Conservation (phyloP, 1,284 basidiomycete species). For the Cutaneotrichosporon spelunceum region DNA sequence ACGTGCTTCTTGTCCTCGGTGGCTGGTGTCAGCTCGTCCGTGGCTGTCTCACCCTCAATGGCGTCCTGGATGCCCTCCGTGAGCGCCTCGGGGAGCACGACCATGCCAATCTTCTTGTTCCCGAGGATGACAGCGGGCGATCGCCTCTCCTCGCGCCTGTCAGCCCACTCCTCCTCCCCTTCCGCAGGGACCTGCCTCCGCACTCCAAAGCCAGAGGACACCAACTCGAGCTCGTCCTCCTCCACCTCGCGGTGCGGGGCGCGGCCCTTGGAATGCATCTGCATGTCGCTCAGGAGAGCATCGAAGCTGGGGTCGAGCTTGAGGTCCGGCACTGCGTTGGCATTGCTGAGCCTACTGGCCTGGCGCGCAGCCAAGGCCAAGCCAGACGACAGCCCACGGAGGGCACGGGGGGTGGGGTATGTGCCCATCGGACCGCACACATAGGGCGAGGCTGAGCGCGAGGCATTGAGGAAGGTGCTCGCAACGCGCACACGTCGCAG, state of each 20-base stretch:
- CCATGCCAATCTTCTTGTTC: constrained; percentile 64
- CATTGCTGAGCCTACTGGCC: no score
- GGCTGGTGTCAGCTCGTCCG: constrained; percentile 11
- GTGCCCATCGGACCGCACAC: neutral
- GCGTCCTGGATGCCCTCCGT: constrained; percentile 39
- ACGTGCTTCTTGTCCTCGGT: constrained; percentile 27
- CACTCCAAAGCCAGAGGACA: neutral
- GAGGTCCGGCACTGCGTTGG: neutral
- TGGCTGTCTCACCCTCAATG: constrained; percentile 41
- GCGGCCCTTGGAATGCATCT: neutral
- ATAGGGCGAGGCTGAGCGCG: no score
- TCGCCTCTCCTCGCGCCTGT: constrained; percentile 55
- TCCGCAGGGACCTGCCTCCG: neutral
- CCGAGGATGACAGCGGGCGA: constrained; percentile 78
- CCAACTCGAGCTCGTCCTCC: neutral
- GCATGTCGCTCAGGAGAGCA: constrained; percentile 12
- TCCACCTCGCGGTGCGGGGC: neutral
- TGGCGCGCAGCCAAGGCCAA: neutral
- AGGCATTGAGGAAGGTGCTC: neutral
- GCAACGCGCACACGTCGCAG: neutral
- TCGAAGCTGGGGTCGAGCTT: constrained; percentile 16
- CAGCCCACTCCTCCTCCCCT: constrained; percentile 3
- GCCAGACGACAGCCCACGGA: neutral
- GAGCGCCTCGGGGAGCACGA: constrained; percentile 67
- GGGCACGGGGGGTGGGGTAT: neutral